Conservation (phyloP, 768 basidiomycete genomes). For the Leccinum subtestaceum region DNA sequence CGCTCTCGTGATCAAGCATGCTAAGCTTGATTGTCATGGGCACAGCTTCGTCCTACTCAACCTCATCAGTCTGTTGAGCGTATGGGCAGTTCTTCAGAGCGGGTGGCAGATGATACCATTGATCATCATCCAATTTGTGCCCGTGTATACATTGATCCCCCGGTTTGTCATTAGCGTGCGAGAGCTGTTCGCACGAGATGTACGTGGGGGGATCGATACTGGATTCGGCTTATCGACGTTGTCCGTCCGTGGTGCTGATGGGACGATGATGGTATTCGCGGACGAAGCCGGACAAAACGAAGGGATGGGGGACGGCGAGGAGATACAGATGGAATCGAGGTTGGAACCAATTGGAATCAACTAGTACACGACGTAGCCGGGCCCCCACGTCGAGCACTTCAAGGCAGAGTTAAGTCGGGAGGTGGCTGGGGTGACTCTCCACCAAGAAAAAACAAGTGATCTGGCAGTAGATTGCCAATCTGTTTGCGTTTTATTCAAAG, state of each 20-base stretch:
- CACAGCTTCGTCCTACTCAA: background rate
- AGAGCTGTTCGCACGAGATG: background rate
- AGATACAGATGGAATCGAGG: background rate
- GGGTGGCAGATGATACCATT: background rate
- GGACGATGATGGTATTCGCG: background rate
- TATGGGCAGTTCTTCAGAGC: background rate
- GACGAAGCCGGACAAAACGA: background rate
- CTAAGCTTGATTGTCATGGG: background rate
- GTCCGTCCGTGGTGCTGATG: background rate
- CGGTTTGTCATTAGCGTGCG: background rate
- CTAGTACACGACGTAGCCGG: conserved; percentile 35
- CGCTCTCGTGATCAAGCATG: background rate
- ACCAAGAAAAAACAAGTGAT: conserved; percentile 60
- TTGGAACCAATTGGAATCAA: background rate
- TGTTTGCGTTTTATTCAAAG: conserved; percentile 70
- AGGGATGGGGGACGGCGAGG: background rate
- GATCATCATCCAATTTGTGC: background rate
- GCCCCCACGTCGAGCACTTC: conserved; percentile 77
- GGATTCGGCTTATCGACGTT: background rate
- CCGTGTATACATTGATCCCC: background rate
- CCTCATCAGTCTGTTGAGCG: background rate
- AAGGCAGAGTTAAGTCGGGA: conserved; percentile 77
- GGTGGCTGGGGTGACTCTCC: conserved; percentile 67
- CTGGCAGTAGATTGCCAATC: conserved; percentile 68
- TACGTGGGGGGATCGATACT: background rate